Percentiles rank a stretch among this genome's conserved stretches.
Evolutionary conservation across 129 eudicot species (phyloP).

Genomic region (Flaveria trinervia): DNA sequence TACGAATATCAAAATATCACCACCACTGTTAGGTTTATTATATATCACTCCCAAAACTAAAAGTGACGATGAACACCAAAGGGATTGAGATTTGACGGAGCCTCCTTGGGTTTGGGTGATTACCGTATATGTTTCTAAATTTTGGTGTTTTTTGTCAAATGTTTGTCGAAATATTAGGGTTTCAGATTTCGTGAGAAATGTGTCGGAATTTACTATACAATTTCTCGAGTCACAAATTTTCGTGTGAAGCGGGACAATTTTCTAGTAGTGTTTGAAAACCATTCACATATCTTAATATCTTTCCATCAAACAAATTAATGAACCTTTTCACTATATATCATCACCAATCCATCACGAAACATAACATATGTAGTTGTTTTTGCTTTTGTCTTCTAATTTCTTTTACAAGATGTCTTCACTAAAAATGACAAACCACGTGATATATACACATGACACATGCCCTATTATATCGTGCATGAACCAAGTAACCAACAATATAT

Average conservation of each 20-base stretch:
- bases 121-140: not conserved
- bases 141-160: too few relatives aligned
- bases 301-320: not conserved
- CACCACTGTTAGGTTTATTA: not conserved
- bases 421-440: not conserved
- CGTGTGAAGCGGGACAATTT: too few relatives aligned
- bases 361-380: not conserved
- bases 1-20: too few relatives aligned
- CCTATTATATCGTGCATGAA: constrained; percentile 8
- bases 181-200: too few relatives aligned
- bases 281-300: not conserved
- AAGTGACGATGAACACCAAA: not conserved
- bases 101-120: too few relatives aligned
- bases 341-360: not conserved
- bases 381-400: not conserved
- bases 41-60: not conserved
- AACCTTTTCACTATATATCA: not conserved
- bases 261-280: too few relatives aligned
- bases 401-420: not conserved
- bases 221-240: too few relatives aligned
- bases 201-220: too few relatives aligned
- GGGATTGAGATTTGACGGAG: not conserved
- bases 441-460: not conserved
- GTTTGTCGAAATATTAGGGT: too few relatives aligned
- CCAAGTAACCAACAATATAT: not conserved